Evolutionary conservation across 2,329 filamentous ascomycete species (phyloP), one percentile per base, ranked within the genome.

Genomic region (Boeremia exigua): DNA sequence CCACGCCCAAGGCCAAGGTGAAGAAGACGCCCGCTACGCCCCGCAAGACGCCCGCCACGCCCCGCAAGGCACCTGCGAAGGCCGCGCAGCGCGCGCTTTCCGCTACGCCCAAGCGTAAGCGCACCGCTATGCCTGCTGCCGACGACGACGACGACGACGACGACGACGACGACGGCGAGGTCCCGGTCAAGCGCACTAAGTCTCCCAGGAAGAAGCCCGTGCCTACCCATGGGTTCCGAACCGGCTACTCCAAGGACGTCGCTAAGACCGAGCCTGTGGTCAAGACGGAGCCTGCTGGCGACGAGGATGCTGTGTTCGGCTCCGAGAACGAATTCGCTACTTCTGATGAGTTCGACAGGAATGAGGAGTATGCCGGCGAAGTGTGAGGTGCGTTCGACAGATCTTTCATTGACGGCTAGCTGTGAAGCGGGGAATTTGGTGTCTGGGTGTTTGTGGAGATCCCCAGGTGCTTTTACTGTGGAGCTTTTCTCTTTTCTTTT

Each of bases 81-180:
- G 34, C 3, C 4, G 32, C 42, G 4, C 34, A n/a, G n/a, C n/a
- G n/a, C n/a, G n/a, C n/a, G n/a, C n/a, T n/a, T n/a, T n/a, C n/a
- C n/a, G n/a, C n/a, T n/a, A n/a, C 32, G 11, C 56, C 48, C 51
- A 62, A 70, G 61, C 67, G 67, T n/a, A 71, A 69, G 59, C 65
- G 60, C 4, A 52, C 42, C 1, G n/a, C 55, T 0, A 39, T 51
- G 1, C 17, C 55, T 0, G 42, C 54, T 7, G 59, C 51, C 19
- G 61, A 66, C 36, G 14, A 19, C 8, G 33, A 23, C 17, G 32
- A 28, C 5, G 36, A 15, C 32, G 1, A 4, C 11, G 9, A 48
- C 46, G 4, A 19, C 12, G 44, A 53, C 3, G 39, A 25, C 9
- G 39, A 49, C 1, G 44, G 56, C 8, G 44, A 44, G 1, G 14